Base-by-base conservation (phyloP, 257 asterid species). In the Solanum chiquidenum region DNA sequence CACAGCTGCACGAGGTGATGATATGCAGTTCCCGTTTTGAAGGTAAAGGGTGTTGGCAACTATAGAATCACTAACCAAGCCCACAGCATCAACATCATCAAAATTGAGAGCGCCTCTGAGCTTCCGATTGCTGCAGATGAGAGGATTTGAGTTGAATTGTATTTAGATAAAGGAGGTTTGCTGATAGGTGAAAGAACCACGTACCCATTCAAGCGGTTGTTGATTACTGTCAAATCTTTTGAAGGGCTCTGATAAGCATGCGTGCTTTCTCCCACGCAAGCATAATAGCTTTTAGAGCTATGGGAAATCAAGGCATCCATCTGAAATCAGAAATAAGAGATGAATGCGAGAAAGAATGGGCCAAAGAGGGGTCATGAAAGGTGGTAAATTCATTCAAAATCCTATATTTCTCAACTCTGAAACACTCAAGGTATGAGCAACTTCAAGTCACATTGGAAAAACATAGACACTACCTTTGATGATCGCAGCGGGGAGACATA, bases 221-320 rank as follows among this genome's bases (percentile, higher is more conserved):
- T 97, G 89, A 97, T 97, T 88, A 94, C 96, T 0, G 94, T 94
- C 79, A 97, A 90, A 90, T 97, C 99, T 91, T 97, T 97, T 38
- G 99, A 97, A 74, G 99, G 99, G 94, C 99, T 96, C 93, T 96
- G 99, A 88, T 93, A 97, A 40, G 99, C 98, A 85, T 94, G 99
- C 7, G 99, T 96, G 88, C 99, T 97, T 89, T 97, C 99, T 87
- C 99, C 99, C 82, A 96, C 99, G 86, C 99, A 96, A 5, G 99
- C 99, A 46, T 97, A 97, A 84, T 93, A 95, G 94, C 99, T 97
- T 92, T 95, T 97, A 31, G 98, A 93, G 92, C 97, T 93, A 88
- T 95, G 95, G 58, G 99, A 95, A 84, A 96, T 94, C 84, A 96
- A 80, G 14, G 98, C 98, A 88, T 97, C 99, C 99, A 93, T 96